Conservation (phyloP, 1,139 yeast genomes). For the Geotrichum candidum region DNA sequence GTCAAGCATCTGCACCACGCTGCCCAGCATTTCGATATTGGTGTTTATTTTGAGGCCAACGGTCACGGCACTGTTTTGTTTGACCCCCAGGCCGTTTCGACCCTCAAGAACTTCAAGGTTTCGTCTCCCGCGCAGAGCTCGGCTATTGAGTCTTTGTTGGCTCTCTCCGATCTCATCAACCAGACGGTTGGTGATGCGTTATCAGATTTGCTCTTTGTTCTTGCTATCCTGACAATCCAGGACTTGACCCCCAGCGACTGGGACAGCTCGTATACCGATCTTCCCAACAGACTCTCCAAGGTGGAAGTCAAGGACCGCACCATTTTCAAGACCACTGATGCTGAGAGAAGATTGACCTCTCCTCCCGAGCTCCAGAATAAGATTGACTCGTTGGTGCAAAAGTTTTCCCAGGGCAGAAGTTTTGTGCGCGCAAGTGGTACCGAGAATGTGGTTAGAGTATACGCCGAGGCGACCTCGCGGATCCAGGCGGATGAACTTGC, state of each 20-base stretch:
- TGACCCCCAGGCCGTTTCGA: constrained; percentile 49
- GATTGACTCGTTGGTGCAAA: constrained; percentile 60
- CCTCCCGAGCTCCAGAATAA: constrained; percentile 73
- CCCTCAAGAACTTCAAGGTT: constrained; percentile 30
- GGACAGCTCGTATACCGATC: constrained; percentile 72
- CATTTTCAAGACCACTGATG: constrained; percentile 76
- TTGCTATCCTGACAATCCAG: constrained; percentile 57
- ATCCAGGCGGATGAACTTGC: constrained; percentile 53
- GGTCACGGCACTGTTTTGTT: constrained; percentile 98
- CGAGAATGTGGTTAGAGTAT: constrained; percentile 93
- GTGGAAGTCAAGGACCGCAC: constrained; percentile 79
- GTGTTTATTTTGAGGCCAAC: constrained; percentile 94
- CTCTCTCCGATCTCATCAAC: constrained; percentile 67
- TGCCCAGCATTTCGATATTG: constrained; percentile 78
- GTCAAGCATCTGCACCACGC: constrained; percentile 92
- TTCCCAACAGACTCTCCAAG: constrained; percentile 79
- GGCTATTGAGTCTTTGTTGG: constrained; percentile 49
- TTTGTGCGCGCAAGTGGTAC: constrained; percentile 98
- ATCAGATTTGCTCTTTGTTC: constrained; percentile 74
- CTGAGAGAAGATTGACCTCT: constrained; percentile 71
- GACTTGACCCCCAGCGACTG: constrained; percentile 59
- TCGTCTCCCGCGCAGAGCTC: constrained; percentile 36
- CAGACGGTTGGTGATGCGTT: constrained; percentile 98
- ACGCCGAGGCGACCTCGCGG: constrained; percentile 73
- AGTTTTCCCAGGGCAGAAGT: constrained; percentile 64